These are phyloP conservation scores for Nicotiana obtusifolia DNA, from an alignment of 257 asterid genomes.

Conservation along the genomic window DNA sequence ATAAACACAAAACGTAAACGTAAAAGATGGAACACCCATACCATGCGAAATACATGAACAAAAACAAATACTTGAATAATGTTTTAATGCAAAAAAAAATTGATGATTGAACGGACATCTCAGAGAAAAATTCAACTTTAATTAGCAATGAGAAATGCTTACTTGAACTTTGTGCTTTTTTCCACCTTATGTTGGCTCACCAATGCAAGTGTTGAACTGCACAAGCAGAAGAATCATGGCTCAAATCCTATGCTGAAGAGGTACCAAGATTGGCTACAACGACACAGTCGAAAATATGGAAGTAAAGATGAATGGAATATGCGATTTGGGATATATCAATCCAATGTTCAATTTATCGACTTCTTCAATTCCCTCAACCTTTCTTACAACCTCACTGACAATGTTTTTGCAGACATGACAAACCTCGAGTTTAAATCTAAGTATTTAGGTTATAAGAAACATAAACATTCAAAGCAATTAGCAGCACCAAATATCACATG, in stretches of 20 bases:
- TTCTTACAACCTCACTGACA: constrained; percentile 47
- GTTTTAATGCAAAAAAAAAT: too few relatives aligned
- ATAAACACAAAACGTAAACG: too few relatives aligned
- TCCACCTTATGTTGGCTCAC: constrained; percentile 21
- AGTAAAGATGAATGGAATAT: constrained; percentile 41
- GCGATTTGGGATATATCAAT: constrained; percentile 53
- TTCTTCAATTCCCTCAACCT: constrained; percentile 51
- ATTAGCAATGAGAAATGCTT: neutral
- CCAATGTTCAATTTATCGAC: constrained; percentile 41
- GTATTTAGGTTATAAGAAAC: constrained; percentile 40
- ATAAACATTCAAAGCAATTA: neutral
- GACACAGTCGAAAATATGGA: constrained; percentile 25
- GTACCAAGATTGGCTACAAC: constrained; percentile 42
- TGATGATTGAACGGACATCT: too few relatives aligned
- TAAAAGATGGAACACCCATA: too few relatives aligned
- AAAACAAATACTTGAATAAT: too few relatives aligned
- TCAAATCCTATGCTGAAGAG: constrained; percentile 26
- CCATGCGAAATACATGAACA: too few relatives aligned
- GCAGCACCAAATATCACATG: neutral
- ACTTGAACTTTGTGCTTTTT: constrained; percentile 19
- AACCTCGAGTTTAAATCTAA: constrained; percentile 47
- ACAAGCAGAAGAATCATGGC: neutral
- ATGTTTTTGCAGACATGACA: constrained; percentile 64
- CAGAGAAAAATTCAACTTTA: too few relatives aligned
- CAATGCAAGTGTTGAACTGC: constrained; percentile 14